These are phyloP conservation scores for Epichloe hybrida DNA, from an alignment of 2,329 filamentous ascomycete species.

Conservation along the genomic window DNA sequence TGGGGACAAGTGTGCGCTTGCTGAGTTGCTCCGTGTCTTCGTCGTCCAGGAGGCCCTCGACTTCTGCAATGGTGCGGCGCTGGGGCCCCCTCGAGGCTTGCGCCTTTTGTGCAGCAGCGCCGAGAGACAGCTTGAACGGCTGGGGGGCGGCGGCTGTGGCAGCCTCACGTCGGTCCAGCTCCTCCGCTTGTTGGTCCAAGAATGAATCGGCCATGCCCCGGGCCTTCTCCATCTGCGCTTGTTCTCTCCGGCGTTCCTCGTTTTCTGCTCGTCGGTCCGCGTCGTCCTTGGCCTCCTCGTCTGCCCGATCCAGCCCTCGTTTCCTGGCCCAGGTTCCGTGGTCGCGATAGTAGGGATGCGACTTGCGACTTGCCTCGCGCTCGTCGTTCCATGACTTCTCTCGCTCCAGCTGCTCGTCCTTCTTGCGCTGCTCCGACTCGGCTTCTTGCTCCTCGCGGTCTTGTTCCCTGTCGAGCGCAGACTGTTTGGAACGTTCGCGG, in stretches of 20 bases:
- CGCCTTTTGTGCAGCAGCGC: constrained; percentile 67
- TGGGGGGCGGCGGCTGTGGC: constrained; percentile 37
- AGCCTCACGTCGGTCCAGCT: constrained; percentile 43
- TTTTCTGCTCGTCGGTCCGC: constrained; percentile 67
- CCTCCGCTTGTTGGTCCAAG: constrained; percentile 69
- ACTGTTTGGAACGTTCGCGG: constrained; percentile 69
- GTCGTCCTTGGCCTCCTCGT: constrained; percentile 70
- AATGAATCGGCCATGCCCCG: constrained; percentile 82
- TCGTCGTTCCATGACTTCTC: constrained; percentile 79
- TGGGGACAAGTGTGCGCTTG: constrained; percentile 66
- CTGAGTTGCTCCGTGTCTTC: constrained; percentile 67
- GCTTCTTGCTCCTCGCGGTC: constrained; percentile 67
- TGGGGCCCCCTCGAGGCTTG: constrained; percentile 42
- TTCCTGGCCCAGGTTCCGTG: constrained; percentile 75
- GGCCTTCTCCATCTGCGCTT: constrained; percentile 63
- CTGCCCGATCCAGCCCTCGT: constrained; percentile 56
- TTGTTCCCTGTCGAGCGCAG: constrained; percentile 73
- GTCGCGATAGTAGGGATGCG: constrained; percentile 76
- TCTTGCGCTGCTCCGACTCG: constrained; percentile 48
- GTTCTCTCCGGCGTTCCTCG: constrained; percentile 55
- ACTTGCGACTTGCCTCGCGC: constrained; percentile 57
- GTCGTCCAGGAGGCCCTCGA: constrained; percentile 88
- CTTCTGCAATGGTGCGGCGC: constrained; percentile 77
- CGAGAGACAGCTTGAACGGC: constrained; percentile 85
- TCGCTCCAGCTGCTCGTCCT: constrained; percentile 53